Evolutionary conservation across 2,329 filamentous ascomycete species (phyloP).

Genomic region (Aspergillus latus): DNA sequence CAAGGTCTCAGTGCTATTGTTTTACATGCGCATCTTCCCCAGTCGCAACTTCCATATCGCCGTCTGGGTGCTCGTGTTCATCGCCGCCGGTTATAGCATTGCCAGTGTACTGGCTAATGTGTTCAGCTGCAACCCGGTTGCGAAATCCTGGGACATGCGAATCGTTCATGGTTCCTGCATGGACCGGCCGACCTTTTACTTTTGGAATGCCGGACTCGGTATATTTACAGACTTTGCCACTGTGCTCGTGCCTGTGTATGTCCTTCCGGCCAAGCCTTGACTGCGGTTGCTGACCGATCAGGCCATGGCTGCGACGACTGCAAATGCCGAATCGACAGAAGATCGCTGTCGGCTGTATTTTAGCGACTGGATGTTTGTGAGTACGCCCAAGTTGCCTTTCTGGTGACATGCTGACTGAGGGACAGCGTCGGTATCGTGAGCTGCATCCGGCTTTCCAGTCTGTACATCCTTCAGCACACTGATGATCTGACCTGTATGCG

Average conservation of each 20-base stretch:
- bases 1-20: constrained; percentile 34
- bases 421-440: constrained; percentile 31
- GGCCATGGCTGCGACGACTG: constrained; percentile 30
- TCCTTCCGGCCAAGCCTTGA: not conserved
- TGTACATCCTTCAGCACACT: constrained; percentile 25
- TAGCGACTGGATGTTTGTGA: constrained; percentile 32
- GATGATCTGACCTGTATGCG: constrained; percentile 28
- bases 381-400: not conserved
- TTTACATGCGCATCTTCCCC: constrained; percentile 33
- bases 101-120: constrained; percentile 30
- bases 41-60: constrained; percentile 26
- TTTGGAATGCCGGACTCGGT: constrained; percentile 29
- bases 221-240: constrained; percentile 34
- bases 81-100: constrained; percentile 29
- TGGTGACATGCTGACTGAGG: not conserved
- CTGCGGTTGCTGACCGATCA: constrained; percentile 11
- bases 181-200: constrained; percentile 32
- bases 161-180: constrained; percentile 26
- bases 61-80: constrained; percentile 26
- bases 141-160: constrained; percentile 26
- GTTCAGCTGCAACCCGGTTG: constrained; percentile 29
- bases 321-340: constrained; percentile 34
- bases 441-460: constrained; percentile 27
- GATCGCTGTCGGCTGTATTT: constrained; percentile 28
- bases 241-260: constrained; percentile 30